These are phyloP conservation scores for Larix sibirica DNA, from an alignment of 83 land plant species.

Conservation along the genomic window DNA sequence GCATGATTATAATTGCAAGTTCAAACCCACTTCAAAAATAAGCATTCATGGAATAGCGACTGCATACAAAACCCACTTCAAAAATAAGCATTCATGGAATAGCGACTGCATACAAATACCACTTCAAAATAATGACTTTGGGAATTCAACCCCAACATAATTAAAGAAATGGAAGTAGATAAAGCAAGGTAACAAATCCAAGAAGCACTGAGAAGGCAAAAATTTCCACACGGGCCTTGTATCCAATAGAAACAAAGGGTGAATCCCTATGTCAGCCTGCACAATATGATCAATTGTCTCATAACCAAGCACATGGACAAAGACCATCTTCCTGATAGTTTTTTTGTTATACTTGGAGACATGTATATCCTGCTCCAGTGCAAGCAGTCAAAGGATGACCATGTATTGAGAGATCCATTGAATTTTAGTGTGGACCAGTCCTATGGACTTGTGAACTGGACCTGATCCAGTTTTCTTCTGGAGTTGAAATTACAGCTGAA, in stretches of 20 bases:
- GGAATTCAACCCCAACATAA: not conserved
- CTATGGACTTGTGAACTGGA: too few species aligned
- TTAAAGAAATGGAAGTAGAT: not conserved
- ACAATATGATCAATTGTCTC: not conserved
- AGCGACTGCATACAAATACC: not conserved
- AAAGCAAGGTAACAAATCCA: not conserved
- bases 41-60: too few species aligned
- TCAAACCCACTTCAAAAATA: too few species aligned
- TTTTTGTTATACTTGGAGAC: not conserved
- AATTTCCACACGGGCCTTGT: not conserved
- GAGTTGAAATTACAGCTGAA: not conserved
- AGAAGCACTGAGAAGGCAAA: not conserved
- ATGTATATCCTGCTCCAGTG: not conserved
- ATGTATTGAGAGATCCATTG: not conserved
- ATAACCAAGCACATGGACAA: not conserved
- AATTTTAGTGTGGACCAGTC: not conserved
- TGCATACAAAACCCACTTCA: not conserved
- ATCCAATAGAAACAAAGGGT: not conserved
- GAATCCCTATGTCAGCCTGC: not conserved
- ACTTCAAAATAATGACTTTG: not conserved
- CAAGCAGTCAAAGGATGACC: not conserved
- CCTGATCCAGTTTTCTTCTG: not conserved
- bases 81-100: too few species aligned
- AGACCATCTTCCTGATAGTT: not conserved
- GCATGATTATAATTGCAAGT: too few species aligned